Evolutionary conservation across 208 protist species (phyloP).

Genomic region (Trichomonas tenax): DNA sequence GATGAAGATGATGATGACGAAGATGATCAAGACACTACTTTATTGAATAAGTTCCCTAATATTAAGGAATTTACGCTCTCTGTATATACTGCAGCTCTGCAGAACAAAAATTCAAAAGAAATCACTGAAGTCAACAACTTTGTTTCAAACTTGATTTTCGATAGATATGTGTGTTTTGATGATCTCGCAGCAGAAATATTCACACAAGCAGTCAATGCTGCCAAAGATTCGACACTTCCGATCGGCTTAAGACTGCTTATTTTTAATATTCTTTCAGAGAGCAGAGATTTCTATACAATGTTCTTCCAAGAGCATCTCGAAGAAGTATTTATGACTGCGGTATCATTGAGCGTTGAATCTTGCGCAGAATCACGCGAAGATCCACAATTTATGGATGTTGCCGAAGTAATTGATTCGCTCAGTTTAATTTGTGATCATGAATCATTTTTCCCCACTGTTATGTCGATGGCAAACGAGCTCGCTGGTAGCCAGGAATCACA

Average conservation of each 20-base stretch:
- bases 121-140: background rate
- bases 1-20: background rate
- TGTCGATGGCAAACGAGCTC: background rate
- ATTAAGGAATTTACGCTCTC: background rate
- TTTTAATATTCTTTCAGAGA: background rate
- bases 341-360: background rate
- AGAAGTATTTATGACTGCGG: background rate
- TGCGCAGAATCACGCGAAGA: background rate
- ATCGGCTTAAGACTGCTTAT: background rate
- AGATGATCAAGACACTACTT: background rate
- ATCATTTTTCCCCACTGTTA: background rate
- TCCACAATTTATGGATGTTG: background rate
- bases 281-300: background rate
- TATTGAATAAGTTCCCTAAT: background rate
- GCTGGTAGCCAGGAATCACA: background rate
- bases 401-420: background rate
- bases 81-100: background rate
- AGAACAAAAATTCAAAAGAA: background rate
- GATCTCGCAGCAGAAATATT: background rate
- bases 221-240: background rate
- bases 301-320: background rate
- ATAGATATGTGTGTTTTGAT: background rate
- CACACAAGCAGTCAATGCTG: background rate
- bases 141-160: background rate
- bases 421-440: background rate